phyloP scores from a whole-genome alignment of 2,329 filamentous ascomycete genomes.

The Sordariomycetes sp. region DNA sequence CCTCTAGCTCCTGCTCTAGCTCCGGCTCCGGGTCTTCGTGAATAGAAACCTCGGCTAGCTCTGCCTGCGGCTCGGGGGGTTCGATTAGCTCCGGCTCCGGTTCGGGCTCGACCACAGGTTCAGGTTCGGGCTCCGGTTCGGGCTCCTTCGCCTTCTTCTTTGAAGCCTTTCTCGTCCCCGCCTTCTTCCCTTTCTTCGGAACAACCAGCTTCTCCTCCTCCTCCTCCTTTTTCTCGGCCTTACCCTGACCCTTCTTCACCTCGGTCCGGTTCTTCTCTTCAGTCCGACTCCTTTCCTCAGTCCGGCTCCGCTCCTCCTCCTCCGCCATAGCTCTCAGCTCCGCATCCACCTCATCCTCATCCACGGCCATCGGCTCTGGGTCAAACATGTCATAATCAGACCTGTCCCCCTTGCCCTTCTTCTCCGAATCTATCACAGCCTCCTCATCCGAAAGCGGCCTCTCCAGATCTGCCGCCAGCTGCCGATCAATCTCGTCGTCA shows the following conservation, averaged over 20 bases:
- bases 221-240: constrained; percentile 14
- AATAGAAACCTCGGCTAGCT: constrained; percentile 11
- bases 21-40: constrained; percentile 14
- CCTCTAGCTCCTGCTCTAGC: background rate
- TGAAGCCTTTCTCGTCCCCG: constrained; percentile 34
- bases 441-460: constrained; percentile 43
- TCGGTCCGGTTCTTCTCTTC: constrained; percentile 39
- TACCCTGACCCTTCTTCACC: constrained; percentile 25
- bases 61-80: constrained; percentile 13
- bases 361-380: constrained; percentile 28
- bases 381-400: constrained; percentile 42
- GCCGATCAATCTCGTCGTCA: constrained; percentile 56
- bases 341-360: constrained; percentile 38
- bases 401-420: constrained; percentile 14
- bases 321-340: constrained; percentile 38
- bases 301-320: constrained; percentile 37
- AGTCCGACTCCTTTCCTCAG: constrained; percentile 26
- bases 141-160: constrained; percentile 33
- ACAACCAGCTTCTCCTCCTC: constrained; percentile 27
- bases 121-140: constrained; percentile 10
- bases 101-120: constrained; percentile 1
- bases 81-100: constrained; percentile 10
- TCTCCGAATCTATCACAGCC: constrained; percentile 32
- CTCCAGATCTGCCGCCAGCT: constrained; percentile 55
- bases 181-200: constrained; percentile 45